Percentiles rank a stretch among this genome's conserved stretches.
phyloP scores from a whole-genome alignment of 352 stramenopile genomes.

The Phytophthora pluvialis region DNA sequence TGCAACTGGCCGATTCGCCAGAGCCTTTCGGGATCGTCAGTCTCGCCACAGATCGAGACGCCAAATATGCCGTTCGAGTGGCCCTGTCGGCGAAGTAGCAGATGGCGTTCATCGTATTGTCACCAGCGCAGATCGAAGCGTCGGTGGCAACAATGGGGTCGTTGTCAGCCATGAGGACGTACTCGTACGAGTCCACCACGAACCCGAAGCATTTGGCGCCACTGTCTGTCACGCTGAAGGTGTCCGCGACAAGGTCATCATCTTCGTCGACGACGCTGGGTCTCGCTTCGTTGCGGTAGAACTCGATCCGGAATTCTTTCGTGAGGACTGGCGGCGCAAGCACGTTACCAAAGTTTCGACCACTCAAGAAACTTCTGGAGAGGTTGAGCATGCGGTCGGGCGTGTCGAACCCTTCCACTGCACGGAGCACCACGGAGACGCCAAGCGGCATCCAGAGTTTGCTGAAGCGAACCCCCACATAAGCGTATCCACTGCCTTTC shows the following conservation, averaged over 20 bases:
- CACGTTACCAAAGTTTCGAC: slow-evolving; percentile 30
- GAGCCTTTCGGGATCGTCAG: slow-evolving; percentile 25
- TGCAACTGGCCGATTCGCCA: slow-evolving; percentile 42
- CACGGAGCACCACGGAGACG: slow-evolving; percentile 45
- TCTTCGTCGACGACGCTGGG: slow-evolving; percentile 1
- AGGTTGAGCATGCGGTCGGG: slow-evolving; percentile 50
- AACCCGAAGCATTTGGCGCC: slow-evolving; percentile 58
- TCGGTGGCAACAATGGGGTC: slow-evolving; percentile 44
- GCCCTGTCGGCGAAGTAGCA: slow-evolving; percentile 49
- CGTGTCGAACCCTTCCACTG: slow-evolving; percentile 48
- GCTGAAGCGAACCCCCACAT: slow-evolving; percentile 54
- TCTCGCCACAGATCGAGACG: slow-evolving; percentile 35
- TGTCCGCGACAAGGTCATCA: slow-evolving; percentile 11
- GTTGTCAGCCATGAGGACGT: slow-evolving; percentile 37
- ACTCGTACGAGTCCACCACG: slow-evolving; percentile 51
- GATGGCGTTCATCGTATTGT: slow-evolving; percentile 61
- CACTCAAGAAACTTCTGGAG: slow-evolving; percentile 37
- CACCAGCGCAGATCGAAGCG: slow-evolving; percentile 54
- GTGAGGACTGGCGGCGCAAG: slow-evolving; percentile 41
- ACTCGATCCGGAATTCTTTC: slow-evolving; percentile 60
- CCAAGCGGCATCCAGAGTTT: slow-evolving; percentile 51
- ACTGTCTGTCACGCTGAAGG: slow-evolving; percentile 29
- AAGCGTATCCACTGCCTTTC: slow-evolving; percentile 56
- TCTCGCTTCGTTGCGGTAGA: slow-evolving; percentile 47
- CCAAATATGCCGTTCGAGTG: slow-evolving; percentile 40